Conservation (phyloP, 2,329 filamentous ascomycete species). For the Paracoccidioides lutzii region DNA sequence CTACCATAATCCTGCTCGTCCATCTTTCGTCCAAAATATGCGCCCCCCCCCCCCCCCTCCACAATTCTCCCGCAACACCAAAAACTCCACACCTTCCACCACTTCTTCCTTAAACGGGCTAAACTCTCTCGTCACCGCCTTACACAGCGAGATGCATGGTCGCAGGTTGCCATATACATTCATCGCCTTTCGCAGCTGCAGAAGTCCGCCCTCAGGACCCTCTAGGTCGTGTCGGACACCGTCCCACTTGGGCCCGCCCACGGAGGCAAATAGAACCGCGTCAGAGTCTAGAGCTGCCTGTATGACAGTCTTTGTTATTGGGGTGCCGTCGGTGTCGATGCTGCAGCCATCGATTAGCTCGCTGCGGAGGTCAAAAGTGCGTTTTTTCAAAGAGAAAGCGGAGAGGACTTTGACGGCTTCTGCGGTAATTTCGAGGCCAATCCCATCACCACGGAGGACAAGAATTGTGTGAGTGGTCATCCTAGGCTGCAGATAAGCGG, state of each 20-base stretch:
- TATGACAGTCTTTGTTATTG: conserved; percentile 68
- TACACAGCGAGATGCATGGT: conserved; percentile 56
- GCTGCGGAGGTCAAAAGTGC: conserved; percentile 69
- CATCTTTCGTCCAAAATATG: conserved; percentile 30
- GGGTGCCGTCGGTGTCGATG: conserved; percentile 63
- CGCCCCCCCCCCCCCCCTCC: no score
- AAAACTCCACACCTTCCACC: conserved; percentile 73
- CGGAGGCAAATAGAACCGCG: conserved; percentile 76
- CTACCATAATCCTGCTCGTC: conserved; percentile 26
- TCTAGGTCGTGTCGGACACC: conserved; percentile 50
- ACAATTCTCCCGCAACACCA: conserved; percentile 36
- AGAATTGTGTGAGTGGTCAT: conserved; percentile 52
- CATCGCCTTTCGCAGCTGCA: conserved; percentile 76
- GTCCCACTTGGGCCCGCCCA: conserved; percentile 88
- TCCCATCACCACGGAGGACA: conserved; percentile 64
- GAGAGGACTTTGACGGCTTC: conserved; percentile 51
- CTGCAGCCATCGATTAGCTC: conserved; percentile 77
- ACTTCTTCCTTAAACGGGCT: conserved; percentile 73
- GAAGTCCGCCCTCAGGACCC: conserved; percentile 75
- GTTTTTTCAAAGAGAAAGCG: conserved; percentile 53
- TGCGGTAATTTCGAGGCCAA: conserved; percentile 57
- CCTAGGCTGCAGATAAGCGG: neutral
- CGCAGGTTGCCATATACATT: conserved; percentile 81
- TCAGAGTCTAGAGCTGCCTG: conserved; percentile 65
- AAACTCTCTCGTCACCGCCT: conserved; percentile 57